Percentiles rank a stretch among this genome's conserved stretches.
Conservation (phyloP, 495 filamentous ascomycete species). For the Penicillium pulvis region DNA sequence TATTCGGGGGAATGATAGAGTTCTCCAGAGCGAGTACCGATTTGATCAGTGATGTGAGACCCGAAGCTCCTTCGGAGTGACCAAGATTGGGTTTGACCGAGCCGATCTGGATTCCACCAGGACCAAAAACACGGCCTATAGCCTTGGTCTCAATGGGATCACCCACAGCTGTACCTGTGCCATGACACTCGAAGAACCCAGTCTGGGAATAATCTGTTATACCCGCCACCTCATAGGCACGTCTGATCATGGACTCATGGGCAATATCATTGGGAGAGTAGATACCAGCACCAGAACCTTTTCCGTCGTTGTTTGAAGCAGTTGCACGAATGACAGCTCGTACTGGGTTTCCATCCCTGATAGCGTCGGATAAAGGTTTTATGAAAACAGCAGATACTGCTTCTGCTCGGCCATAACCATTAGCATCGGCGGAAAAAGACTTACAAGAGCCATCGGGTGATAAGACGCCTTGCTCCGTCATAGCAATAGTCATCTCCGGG, state of each 20-base stretch:
- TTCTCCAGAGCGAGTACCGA: slow-evolving; percentile 54
- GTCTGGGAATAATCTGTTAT: slow-evolving; percentile 29
- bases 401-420: slow-evolving; percentile 70
- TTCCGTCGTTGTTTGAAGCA: slow-evolving; percentile 39
- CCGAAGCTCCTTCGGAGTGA: slow-evolving; percentile 55
- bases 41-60: slow-evolving; percentile 59
- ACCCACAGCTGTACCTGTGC: slow-evolving; percentile 36
- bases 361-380: slow-evolving; percentile 36
- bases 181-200: slow-evolving; percentile 33
- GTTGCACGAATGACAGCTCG: slow-evolving; percentile 45
- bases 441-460: slow-evolving; percentile 43
- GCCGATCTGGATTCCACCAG: slow-evolving; percentile 24
- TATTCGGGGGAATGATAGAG: slow-evolving; percentile 50
- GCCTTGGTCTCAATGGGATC: slow-evolving; percentile 48
- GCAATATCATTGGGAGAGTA: slow-evolving; percentile 24
- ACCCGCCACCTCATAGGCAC: slow-evolving; percentile 35
- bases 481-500: slow-evolving; percentile 30
- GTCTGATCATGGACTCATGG: slow-evolving; percentile 38
- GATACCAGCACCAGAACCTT: background rate
- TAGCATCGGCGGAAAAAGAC: slow-evolving; percentile 61
- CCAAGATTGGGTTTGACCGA: slow-evolving; percentile 54
- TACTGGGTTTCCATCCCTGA: slow-evolving; percentile 39
- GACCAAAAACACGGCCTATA: slow-evolving; percentile 44
- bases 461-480: slow-evolving; percentile 33
- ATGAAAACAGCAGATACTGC: slow-evolving; percentile 40